Conservation (phyloP, 192 early-diverging fungal species). For the Coemansia sp. region DNA sequence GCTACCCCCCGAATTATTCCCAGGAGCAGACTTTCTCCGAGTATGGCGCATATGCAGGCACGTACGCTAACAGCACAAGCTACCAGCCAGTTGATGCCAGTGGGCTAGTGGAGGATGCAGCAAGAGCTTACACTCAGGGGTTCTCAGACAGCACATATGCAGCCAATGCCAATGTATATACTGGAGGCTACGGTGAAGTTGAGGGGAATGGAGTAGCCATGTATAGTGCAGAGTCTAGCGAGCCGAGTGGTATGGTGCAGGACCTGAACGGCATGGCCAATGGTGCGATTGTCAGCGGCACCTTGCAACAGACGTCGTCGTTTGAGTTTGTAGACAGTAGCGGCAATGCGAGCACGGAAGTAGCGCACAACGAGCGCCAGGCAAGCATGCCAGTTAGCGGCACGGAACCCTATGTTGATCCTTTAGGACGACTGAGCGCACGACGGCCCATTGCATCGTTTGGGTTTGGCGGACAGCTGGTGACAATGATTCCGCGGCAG, state of each 20-base stretch:
- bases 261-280: not conserved
- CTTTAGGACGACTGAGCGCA: conserved; percentile 34
- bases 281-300: not conserved
- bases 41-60: not conserved
- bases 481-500: conserved; percentile 64
- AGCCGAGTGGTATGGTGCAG: not conserved
- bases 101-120: not conserved
- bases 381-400: not conserved
- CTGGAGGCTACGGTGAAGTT: not conserved
- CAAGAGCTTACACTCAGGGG: not conserved
- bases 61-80: not conserved
- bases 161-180: not conserved
- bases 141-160: not conserved
- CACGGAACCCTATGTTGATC: conserved; percentile 11
- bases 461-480: conserved; percentile 75
- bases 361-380: not conserved
- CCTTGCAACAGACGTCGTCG: not conserved
- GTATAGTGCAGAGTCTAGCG: not conserved
- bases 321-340: not conserved
- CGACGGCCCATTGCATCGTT: conserved; percentile 64
- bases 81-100: not conserved
- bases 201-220: not conserved
- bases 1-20: not conserved
- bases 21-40: not conserved
- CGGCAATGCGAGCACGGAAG: not conserved